Evolutionary conservation across 2,329 filamentous ascomycete species (phyloP).

Genomic region (Fusarium nygamai): DNA sequence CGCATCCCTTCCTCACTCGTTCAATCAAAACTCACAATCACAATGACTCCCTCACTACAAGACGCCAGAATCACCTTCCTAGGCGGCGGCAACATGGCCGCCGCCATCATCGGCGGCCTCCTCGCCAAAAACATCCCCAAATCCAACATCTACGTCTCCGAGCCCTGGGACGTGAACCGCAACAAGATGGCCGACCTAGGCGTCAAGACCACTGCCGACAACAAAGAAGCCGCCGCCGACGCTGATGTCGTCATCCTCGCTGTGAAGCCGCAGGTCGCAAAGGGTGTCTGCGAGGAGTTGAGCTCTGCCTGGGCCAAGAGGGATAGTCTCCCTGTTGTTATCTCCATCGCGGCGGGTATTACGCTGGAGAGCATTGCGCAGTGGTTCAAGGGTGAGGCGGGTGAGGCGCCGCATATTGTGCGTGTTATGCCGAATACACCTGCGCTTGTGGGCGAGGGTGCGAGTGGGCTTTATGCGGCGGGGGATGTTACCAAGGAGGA

Average conservation of each 20-base stretch:
- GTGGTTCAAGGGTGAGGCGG: constrained; percentile 54
- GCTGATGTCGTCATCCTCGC: constrained; percentile 60
- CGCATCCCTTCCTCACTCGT: no score
- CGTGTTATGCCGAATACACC: constrained; percentile 65
- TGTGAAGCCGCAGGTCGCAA: constrained; percentile 62
- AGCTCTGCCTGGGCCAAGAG: constrained; percentile 51
- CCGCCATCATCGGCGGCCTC: constrained; percentile 62
- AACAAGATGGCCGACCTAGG: constrained; percentile 58
- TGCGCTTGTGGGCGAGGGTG: constrained; percentile 60
- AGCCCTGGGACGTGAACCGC: constrained; percentile 64
- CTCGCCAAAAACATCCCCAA: constrained; percentile 55
- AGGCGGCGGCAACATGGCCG: constrained; percentile 63
- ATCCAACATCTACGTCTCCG: constrained; percentile 58
- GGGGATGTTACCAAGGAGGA: constrained; percentile 54
- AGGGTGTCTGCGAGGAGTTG: constrained; percentile 58
- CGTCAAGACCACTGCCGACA: constrained; percentile 58
- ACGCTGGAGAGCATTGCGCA: constrained; percentile 54
- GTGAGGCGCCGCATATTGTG: constrained; percentile 55
- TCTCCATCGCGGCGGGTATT: constrained; percentile 62
- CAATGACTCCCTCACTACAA: constrained; percentile 44
- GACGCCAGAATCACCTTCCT: constrained; percentile 51
- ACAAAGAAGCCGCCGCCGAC: constrained; percentile 54
- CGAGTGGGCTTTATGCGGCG: constrained; percentile 58
- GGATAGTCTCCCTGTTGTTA: constrained; percentile 53
- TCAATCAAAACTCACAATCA: background rate